Base-by-base conservation (phyloP, 2,329 filamentous ascomycete species). In the Nemania diffusa region DNA sequence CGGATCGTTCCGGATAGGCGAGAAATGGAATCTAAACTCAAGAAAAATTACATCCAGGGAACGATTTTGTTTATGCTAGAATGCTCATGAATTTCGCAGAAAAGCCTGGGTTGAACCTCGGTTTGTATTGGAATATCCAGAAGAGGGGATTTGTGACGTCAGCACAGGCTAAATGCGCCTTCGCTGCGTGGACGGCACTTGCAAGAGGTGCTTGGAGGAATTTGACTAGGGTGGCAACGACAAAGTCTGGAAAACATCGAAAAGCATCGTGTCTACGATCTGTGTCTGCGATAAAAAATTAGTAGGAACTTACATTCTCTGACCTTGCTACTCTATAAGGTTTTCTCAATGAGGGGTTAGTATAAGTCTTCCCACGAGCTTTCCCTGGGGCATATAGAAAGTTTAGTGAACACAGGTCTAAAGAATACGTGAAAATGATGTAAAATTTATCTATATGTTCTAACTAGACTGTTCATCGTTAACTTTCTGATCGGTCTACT, bases 81-180 rank as follows among this genome's bases (percentile, higher is more conserved):
- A 27, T 27, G 24, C 8, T 55, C 13, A 9, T 3, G 32, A 7
- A 26, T 44, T n/a, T n/a, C 15, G 17, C n/a, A 44, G 15, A 15
- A 5, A 5, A 8, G 17, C 3, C 17, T n/a, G n/a, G 40, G 15
- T 44, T 40, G 13, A 58, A 46, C 15, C 44, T 22, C 20, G 40
- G 24, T 5, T 48, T 27, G 15, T 52, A 62, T 53, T 32, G 44
- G 24, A 9, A 46, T 57, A 8, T 32, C 26, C 4, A 34, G 40
- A 50, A 26, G 58, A 58, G 64, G 59, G 65, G 32, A 56, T 27
- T 3, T 9, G 37, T 67, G 65, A 60, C 65, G 60, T 67, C 50
- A 64, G 56, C 65, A 67, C 24, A 67, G 65, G 56, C 65, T 67
- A 67, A 67, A 67, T 67, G 20, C 34, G 32, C 17, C 32, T n/a